Evolutionary conservation across 2,329 filamentous ascomycete genomes (phyloP).

Genomic region (Ceratocystis cubensis): DNA sequence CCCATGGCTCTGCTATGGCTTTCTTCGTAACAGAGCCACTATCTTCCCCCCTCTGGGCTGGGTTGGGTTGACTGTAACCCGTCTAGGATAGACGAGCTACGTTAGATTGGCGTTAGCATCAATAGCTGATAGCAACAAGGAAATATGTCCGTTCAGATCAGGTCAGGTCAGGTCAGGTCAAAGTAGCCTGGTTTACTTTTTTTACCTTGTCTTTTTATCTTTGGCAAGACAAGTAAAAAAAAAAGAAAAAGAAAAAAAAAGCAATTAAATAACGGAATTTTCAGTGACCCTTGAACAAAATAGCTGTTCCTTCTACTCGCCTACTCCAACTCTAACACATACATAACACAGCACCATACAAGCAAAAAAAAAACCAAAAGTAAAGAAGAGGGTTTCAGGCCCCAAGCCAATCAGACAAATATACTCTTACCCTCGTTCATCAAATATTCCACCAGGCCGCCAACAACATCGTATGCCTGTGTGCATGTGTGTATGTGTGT

Average conservation of each 20-base stretch:
- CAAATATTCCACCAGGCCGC: too few relatives aligned
- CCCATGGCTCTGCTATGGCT: background rate
- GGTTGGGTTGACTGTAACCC: background rate
- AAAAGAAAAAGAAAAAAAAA: background rate
- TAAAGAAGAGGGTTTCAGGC: background rate
- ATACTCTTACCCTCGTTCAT: background rate
- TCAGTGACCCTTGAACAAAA: background rate
- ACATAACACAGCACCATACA: background rate
- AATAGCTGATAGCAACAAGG: conserved; percentile 1
- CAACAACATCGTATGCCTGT: too few relatives aligned
- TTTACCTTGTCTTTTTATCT: background rate
- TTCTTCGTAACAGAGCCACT: background rate
- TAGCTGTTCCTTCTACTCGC: background rate
- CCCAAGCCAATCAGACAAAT: background rate
- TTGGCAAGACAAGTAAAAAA: background rate
- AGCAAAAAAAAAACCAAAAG: background rate
- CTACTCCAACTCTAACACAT: background rate
- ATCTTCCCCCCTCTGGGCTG: background rate
- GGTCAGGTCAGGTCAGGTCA: background rate
- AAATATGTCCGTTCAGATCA: background rate
- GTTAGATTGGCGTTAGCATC: conserved; percentile 3
- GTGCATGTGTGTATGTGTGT: too few relatives aligned
- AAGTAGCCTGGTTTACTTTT: background rate
- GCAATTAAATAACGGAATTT: background rate
- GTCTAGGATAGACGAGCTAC: background rate